phyloP scores from a whole-genome alignment of 805 yeast species.

The Candida lessepsii region DNA sequence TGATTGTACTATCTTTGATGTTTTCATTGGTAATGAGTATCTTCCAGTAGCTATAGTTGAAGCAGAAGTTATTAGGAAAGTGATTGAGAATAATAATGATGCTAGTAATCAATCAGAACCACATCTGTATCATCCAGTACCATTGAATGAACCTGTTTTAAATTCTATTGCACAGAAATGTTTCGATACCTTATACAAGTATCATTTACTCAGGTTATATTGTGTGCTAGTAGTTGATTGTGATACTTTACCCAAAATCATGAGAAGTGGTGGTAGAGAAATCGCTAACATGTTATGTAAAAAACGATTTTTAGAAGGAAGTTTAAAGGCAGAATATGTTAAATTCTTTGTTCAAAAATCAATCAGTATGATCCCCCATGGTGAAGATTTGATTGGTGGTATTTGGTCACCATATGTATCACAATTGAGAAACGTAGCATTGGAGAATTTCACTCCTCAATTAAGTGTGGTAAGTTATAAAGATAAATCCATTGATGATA shows the following conservation, averaged over 20 bases:
- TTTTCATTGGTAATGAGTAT: constrained; percentile 73
- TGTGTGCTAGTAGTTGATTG: constrained; percentile 81
- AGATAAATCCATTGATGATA: constrained; percentile 71
- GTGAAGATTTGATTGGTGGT: constrained; percentile 76
- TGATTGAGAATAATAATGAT: constrained; percentile 22
- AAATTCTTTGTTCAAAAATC: constrained; percentile 71
- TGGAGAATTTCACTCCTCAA: constrained; percentile 69
- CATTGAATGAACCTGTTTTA: constrained; percentile 42
- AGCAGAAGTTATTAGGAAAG: constrained; percentile 47
- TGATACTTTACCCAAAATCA: constrained; percentile 78
- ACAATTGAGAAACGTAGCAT: constrained; percentile 54
- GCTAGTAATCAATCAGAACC: constrained; percentile 19
- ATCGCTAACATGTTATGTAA: constrained; percentile 88
- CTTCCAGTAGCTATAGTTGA: constrained; percentile 86
- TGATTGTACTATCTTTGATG: constrained; percentile 91
- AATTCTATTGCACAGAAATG: constrained; percentile 45
- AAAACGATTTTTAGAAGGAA: constrained; percentile 73
- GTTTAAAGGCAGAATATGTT: constrained; percentile 74
- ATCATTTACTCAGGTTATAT: constrained; percentile 73
- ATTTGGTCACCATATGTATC: constrained; percentile 82
- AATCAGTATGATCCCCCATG: constrained; percentile 64
- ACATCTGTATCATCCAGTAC: constrained; percentile 33
- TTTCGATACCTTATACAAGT: constrained; percentile 40
- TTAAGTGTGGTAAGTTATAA: constrained; percentile 79
- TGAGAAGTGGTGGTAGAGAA: constrained; percentile 83